These are phyloP conservation scores for Cryphonectria parasitica DNA, from an alignment of 2,329 filamentous ascomycete species.

Conservation along the genomic window DNA sequence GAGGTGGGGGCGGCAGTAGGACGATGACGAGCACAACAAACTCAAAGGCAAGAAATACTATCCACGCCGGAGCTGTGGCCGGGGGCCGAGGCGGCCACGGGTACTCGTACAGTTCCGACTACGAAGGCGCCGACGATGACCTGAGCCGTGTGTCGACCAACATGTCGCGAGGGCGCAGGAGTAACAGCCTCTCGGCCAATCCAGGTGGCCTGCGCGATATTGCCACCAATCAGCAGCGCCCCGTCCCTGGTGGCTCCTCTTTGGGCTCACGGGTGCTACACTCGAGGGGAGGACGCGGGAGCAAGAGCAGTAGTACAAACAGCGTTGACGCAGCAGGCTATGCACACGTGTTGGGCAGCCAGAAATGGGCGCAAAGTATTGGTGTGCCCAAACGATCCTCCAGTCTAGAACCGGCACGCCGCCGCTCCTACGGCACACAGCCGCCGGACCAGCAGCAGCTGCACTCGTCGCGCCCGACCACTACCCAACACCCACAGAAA, in stretches of 20 bases:
- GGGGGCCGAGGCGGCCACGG: constrained; percentile 42
- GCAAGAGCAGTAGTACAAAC: constrained; percentile 72
- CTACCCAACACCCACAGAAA: constrained; percentile 14
- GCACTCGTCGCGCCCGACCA: constrained; percentile 28
- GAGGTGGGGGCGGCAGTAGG: constrained; percentile 33
- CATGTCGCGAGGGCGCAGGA: constrained; percentile 65
- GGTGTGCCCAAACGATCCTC: constrained; percentile 60
- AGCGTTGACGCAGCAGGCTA: constrained; percentile 67
- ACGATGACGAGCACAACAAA: constrained; percentile 35
- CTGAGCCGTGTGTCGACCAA: constrained; percentile 57
- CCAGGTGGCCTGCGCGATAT: constrained; percentile 60
- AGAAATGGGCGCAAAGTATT: constrained; percentile 60
- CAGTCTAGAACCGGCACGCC: constrained; percentile 72
- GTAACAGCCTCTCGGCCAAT: constrained; percentile 67
- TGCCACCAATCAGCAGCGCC: constrained; percentile 42
- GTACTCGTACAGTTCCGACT: constrained; percentile 66
- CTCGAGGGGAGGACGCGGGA: constrained; percentile 64
- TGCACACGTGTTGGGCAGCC: constrained; percentile 59
- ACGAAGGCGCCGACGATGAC: constrained; percentile 57
- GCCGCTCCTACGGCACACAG: constrained; percentile 38
- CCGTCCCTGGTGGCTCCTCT: constrained; percentile 40
- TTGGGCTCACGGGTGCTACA: constrained; percentile 49
- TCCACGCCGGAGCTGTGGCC: constrained; percentile 22
- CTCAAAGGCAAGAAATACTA: constrained; percentile 33
- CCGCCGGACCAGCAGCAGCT: constrained; percentile 30